A percentile compares a stretch with the other conserved stretches of the same genome.
Evolutionary conservation across 805 yeast genomes (phyloP).

Genomic region (Barnettozyma sucrosica): DNA sequence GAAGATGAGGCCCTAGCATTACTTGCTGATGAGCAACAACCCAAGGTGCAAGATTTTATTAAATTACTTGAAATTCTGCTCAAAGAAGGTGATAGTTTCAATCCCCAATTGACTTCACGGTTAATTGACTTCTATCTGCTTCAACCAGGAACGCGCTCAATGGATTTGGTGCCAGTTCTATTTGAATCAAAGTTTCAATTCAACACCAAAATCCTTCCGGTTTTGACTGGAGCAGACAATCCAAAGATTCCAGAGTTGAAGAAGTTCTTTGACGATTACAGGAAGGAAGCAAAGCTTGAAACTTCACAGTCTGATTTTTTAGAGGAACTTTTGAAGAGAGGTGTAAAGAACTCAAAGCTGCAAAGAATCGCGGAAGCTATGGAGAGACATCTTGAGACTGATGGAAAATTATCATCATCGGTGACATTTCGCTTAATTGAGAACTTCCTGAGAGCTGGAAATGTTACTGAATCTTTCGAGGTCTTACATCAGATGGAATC

Average conservation of each 20-base stretch:
- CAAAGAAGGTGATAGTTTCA: slow-evolving; percentile 1
- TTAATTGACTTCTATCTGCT: slow-evolving; percentile 25
- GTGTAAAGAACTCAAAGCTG: slow-evolving; percentile 13
- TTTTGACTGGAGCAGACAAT: slow-evolving; percentile 15
- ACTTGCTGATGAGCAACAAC: slow-evolving; percentile 26
- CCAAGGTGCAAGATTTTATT: slow-evolving; percentile 24
- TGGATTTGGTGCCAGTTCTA: slow-evolving; percentile 18
- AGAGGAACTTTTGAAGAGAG: slow-evolving; percentile 15
- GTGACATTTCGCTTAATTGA: slow-evolving; percentile 25
- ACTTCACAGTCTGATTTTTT: slow-evolving; percentile 18
- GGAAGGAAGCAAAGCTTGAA: slow-evolving; percentile 12
- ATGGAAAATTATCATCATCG: slow-evolving; percentile 17
- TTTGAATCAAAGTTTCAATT: slow-evolving; percentile 24
- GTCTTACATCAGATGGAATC: slow-evolving; percentile 31
- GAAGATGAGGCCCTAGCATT: slow-evolving; percentile 28
- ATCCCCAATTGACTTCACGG: slow-evolving; percentile 5
- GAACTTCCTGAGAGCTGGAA: slow-evolving; percentile 20
- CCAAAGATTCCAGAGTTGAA: slow-evolving; percentile 13
- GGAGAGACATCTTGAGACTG: slow-evolving; percentile 8
- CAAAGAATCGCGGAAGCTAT: slow-evolving; percentile 10
- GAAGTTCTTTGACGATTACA: slow-evolving; percentile 16
- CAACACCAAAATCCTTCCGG: slow-evolving; percentile 21
- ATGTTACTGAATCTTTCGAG: slow-evolving; percentile 27
- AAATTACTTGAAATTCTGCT: slow-evolving; percentile 25
- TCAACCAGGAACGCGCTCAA: slow-evolving; percentile 14